These are phyloP conservation scores for Phytophthora quininea DNA, from an alignment of 352 stramenopile genomes.

Conservation along the genomic window DNA sequence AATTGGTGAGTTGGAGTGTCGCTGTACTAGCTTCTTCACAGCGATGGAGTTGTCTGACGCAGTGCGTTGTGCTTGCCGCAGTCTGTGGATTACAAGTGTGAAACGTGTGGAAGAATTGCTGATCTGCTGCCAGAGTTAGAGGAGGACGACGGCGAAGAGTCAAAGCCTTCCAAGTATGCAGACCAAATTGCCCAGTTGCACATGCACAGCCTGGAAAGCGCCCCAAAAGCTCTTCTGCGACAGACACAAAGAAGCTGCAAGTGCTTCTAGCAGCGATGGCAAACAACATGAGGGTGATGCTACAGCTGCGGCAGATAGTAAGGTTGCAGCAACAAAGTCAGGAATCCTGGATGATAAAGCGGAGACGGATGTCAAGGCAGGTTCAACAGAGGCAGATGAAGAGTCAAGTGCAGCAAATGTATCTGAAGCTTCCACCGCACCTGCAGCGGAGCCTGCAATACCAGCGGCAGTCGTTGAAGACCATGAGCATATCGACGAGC, in stretches of 20 bases:
- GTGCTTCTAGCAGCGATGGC: not conserved
- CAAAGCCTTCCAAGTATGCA: slow-evolving; percentile 73
- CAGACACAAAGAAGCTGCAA: slow-evolving; percentile 19
- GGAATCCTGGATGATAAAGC: not conserved
- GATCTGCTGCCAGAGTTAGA: slow-evolving; percentile 74
- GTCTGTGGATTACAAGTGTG: slow-evolving; percentile 81
- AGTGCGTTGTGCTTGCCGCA: slow-evolving; percentile 22
- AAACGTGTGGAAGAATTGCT: slow-evolving; percentile 67
- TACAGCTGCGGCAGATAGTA: not conserved
- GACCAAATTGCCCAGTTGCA: slow-evolving; percentile 84
- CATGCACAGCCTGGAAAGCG: slow-evolving; percentile 73
- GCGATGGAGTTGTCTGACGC: not conserved
- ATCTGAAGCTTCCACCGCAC: not conserved
- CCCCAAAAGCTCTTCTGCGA: slow-evolving; percentile 5
- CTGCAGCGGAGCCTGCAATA: slow-evolving; percentile 5
- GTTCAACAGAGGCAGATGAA: not conserved
- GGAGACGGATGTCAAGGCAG: not conserved
- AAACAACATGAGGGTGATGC: slow-evolving; percentile 5
- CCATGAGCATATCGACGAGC: slow-evolving; percentile 16
- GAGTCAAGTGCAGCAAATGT: slow-evolving; percentile 3
- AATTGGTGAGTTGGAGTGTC: slow-evolving; percentile 43
- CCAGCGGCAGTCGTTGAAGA: slow-evolving; percentile 8
- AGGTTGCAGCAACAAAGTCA: not conserved
- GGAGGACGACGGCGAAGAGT: slow-evolving; percentile 27
- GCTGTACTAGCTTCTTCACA: slow-evolving; percentile 5